Percentiles rank a stretch among this genome's conserved stretches.
These are phyloP conservation scores for Penicillium cinerascens DNA, from an alignment of 495 filamentous ascomycete species.

Conservation along the genomic window DNA sequence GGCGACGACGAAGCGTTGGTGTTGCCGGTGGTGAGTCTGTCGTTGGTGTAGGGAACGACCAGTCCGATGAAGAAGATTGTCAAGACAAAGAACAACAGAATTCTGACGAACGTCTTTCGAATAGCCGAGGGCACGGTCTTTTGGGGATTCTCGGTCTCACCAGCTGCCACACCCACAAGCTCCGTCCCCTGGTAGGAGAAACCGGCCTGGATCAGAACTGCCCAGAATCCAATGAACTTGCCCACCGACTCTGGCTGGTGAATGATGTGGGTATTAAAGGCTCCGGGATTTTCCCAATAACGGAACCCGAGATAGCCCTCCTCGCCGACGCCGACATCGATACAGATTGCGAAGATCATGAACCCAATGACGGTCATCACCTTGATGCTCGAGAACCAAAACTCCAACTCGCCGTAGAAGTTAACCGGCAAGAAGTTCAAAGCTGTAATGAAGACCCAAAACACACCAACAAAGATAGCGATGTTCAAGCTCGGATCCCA, in stretches of 20 bases:
- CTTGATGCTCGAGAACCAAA: slow-evolving; percentile 60
- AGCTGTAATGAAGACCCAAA: slow-evolving; percentile 59
- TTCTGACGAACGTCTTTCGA: slow-evolving; percentile 65
- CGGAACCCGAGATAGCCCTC: slow-evolving; percentile 54
- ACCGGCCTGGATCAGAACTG: slow-evolving; percentile 46
- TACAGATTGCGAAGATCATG: slow-evolving; percentile 57
- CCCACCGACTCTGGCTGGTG: slow-evolving; percentile 56
- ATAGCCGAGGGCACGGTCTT: slow-evolving; percentile 62
- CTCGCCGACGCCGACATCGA: slow-evolving; percentile 55
- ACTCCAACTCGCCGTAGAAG: slow-evolving; percentile 54
- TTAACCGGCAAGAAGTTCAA: slow-evolving; percentile 58
- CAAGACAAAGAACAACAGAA: slow-evolving; percentile 64
- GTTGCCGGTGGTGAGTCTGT: slow-evolving; percentile 21
- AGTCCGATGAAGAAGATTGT: slow-evolving; percentile 67
- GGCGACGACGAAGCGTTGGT: slow-evolving; percentile 61
- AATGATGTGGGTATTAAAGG: slow-evolving; percentile 56
- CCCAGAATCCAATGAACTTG: slow-evolving; percentile 37
- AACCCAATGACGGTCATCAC: slow-evolving; percentile 57
- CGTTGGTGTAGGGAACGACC: slow-evolving; percentile 50
- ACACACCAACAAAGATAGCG: slow-evolving; percentile 64
- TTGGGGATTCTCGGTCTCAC: slow-evolving; percentile 62
- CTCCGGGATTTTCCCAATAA: slow-evolving; percentile 60
- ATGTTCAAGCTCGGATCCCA: slow-evolving; percentile 57
- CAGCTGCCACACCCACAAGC: slow-evolving; percentile 63
- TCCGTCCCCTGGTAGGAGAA: slow-evolving; percentile 69